Evolutionary conservation across 1,139 yeast genomes (phyloP), one percentile per base, ranked within the genome.

Genomic region (Diutina rugosa): DNA sequence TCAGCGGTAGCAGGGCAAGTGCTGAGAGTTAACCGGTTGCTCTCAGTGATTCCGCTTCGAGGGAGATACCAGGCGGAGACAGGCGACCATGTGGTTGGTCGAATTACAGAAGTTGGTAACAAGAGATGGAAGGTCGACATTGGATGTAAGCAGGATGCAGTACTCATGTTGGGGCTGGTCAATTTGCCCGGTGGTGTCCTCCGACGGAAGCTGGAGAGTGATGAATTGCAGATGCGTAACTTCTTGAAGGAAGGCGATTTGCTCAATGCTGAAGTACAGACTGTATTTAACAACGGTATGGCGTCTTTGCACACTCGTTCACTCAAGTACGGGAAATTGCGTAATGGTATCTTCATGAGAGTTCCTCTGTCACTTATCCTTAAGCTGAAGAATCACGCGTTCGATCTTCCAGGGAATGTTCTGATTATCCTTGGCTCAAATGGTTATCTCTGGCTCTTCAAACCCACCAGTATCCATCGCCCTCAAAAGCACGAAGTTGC

Each of bases 121-220:
- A 88, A 87, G 67, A 76, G 98, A 63, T 95, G 99, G 99, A 90
- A 87, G 67, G 98, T 95, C 21, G 97, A 93, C 64, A 90, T 95
- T 63, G 98, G 99, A 16, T 89, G 90, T 26, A 86, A 84, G 63
- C 97, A 90, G 65, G 95, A 90, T 67, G 99, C 97, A 0, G 84
- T 89, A 0, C 73, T 95, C 61, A 86, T 90, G 90, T 77, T 95
- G 59, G 99, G 99, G 9, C 89, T 97, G 0, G 97, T 95, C 29
- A 95, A 95, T 69, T 76, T 95, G 60, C 99, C 99, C 1, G 99
- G 99, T 57, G 99, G 99, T 57, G 90, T 95, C 2, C 74, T 93
- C 63, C 81, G 99, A 69, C 80, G 99, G 65, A 95, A 95, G 67
- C 85, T 93, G 35, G 99, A 95, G 65, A 84, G 87, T 62, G 99